These are phyloP conservation scores for Termitomyces sp. DNA, from an alignment of 768 basidiomycete species.

Conservation along the genomic window DNA sequence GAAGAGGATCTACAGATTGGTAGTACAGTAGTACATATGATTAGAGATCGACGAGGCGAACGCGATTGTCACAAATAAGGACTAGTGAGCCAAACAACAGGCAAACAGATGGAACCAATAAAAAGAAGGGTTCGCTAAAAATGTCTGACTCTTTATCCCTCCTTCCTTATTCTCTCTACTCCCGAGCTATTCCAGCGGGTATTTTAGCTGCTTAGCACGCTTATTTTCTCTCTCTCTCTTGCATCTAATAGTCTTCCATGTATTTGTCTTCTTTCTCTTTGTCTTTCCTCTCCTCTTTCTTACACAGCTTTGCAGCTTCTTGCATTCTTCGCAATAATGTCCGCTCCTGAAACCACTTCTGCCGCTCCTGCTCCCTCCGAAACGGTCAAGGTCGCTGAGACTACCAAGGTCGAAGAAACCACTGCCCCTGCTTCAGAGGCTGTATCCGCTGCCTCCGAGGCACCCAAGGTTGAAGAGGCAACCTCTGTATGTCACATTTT, in stretches of 20 bases:
- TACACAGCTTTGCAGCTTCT: conserved; percentile 36
- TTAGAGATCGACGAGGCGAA: conserved; percentile 13
- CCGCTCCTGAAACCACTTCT: conserved; percentile 57
- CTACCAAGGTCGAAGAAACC: conserved; percentile 36
- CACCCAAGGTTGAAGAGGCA: conserved; percentile 32
- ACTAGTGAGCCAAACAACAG: conserved; percentile 33
- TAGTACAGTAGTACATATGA: background rate
- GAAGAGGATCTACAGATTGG: background rate
- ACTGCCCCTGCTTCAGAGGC: conserved; percentile 28
- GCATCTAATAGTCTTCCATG: conserved; percentile 47
- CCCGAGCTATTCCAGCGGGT: conserved; percentile 22
- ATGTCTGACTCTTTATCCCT: conserved; percentile 40
- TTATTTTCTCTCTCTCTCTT: conserved; percentile 51
- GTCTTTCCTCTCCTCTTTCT: conserved; percentile 8
- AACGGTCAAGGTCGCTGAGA: conserved; percentile 39
- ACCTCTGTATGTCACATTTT: conserved; percentile 15
- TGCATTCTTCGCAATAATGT: conserved; percentile 71
- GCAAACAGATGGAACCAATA: conserved; percentile 39
- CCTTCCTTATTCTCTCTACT: conserved; percentile 50
- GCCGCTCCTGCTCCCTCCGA: conserved; percentile 41
- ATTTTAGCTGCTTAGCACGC: conserved; percentile 33
- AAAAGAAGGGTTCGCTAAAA: conserved; percentile 33
- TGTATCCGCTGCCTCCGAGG: conserved; percentile 51
- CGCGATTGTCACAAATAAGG: conserved; percentile 28
- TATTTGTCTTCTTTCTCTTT: conserved; percentile 18